Evolutionary conservation across 164 flowering plant genomes (phyloP).

Genomic region (Vitis riparia): DNA sequence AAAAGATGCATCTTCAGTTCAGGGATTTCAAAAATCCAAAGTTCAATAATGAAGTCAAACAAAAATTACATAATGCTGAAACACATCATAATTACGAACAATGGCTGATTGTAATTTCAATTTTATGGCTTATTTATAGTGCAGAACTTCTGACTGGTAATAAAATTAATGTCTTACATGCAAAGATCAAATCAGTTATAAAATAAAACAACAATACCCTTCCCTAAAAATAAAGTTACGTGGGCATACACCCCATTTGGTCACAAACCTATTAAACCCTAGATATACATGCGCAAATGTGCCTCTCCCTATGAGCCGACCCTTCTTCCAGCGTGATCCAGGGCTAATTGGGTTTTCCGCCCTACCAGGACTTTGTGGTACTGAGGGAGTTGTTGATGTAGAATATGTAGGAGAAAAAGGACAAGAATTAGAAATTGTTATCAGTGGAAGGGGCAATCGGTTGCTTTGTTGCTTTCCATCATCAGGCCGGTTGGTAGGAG

Average conservation of each 20-base stretch:
- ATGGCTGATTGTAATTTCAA: no score
- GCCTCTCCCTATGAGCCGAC: conserved; percentile 50
- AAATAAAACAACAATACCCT: no score
- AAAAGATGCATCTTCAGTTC: no score
- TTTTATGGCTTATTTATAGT: no score
- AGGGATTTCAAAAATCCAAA: no score
- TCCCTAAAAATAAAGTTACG: not conserved
- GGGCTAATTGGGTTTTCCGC: conserved; percentile 41
- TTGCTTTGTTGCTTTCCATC: conserved; percentile 44
- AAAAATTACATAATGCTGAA: no score
- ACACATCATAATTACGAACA: no score
- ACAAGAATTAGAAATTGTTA: conserved; percentile 25
- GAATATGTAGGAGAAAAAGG: conserved; percentile 36
- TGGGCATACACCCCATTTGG: not conserved
- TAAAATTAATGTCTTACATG: no score
- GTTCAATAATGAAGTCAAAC: no score
- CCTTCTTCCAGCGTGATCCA: conserved; percentile 60
- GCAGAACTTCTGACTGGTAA: no score
- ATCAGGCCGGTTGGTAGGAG: conserved; percentile 29
- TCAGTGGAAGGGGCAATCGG: conserved; percentile 51
- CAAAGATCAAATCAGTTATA: no score
- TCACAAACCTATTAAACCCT: conserved; percentile 54
- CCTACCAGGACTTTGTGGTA: conserved; percentile 43
- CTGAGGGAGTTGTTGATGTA: conserved; percentile 33
- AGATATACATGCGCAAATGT: conserved; percentile 62